Base-by-base conservation (phyloP, 2,329 filamentous ascomycete genomes). In the Zymoseptoria ardabiliae region DNA sequence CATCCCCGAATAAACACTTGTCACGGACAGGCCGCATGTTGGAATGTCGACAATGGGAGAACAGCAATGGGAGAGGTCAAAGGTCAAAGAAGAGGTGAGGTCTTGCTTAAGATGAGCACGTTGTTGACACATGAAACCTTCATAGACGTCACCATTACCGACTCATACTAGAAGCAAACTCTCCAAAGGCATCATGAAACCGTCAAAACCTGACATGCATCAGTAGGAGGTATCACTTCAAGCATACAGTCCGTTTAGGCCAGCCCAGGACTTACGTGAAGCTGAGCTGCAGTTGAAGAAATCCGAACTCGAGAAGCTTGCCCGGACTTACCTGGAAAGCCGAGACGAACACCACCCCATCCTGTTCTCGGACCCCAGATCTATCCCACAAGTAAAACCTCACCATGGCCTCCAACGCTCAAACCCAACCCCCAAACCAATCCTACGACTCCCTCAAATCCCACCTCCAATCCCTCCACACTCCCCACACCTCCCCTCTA, bases 401-500 rank as follows among this genome's bases (percentile, higher is more conserved):
- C 50, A 23, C 11, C 50, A 13, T 51, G 20, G 4, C 50, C 50
- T 21, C 50, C 50, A 50, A 50, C 4, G 1, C 28, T 30, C 51
- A 13, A 30, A 19, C 17, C 20, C 22, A 30, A 13, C 5, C 51
- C 22, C 51, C 51, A 22, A 19, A 10, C 11, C 22, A 7, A 28
- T 28, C 22, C 51, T 53, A 25, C 51, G 8, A 22, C 20, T 9
- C 51, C 22, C 20, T 53, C 51, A 19, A 53, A 28, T 28, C 20
- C 22, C 51, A 28, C 17, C 51, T 53, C 51, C 20, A 23, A 23
- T 25, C 51, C 51, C 51, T 53, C 19, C 51, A 53, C 22, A 2
- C 17, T 13, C 49, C 64, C 55, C 23, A 52, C 70, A 41, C 65
- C 72, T 51, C 57, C 73, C 30, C 60, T 71, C 57, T 53, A 68